These are phyloP conservation scores for Backusella circina DNA, from an alignment of 192 early-diverging fungal genomes.

Conservation along the genomic window DNA sequence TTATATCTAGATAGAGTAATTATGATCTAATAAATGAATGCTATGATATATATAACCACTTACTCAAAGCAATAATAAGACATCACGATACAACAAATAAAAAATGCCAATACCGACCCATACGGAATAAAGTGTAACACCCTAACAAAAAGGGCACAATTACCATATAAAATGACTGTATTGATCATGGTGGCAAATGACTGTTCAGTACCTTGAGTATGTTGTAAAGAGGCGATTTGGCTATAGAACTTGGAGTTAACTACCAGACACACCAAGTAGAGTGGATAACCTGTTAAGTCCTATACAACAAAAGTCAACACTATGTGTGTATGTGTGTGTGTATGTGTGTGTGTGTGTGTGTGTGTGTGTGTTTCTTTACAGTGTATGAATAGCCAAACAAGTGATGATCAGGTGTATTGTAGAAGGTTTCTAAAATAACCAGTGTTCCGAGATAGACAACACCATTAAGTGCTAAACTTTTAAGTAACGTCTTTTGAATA, in stretches of 20 bases:
- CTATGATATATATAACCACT: background rate
- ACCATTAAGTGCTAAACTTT: constrained; percentile 26
- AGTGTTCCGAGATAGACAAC: constrained; percentile 24
- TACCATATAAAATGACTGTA: constrained; percentile 23
- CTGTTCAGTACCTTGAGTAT: constrained; percentile 7
- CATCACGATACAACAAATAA: constrained; percentile 24
- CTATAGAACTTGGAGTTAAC: constrained; percentile 26
- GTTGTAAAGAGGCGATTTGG: constrained; percentile 18
- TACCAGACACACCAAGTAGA: constrained; percentile 22
- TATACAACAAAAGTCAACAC: background rate
- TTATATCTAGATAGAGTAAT: constrained; percentile 25
- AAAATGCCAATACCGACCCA: constrained; percentile 11
- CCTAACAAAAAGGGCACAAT: constrained; percentile 17
- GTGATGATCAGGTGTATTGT: constrained; percentile 17
- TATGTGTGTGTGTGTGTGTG: background rate
- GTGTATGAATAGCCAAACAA: constrained; percentile 29
- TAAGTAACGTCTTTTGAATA: constrained; percentile 20
- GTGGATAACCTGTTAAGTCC: constrained; percentile 27
- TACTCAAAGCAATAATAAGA: constrained; percentile 38
- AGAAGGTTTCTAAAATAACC: constrained; percentile 26
- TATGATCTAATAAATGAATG: background rate
- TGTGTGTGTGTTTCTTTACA: constrained; percentile 2
- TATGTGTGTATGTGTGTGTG: background rate
- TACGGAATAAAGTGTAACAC: constrained; percentile 19
- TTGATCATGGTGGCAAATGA: constrained; percentile 13